Evolutionary conservation across 257 asterid species (phyloP).

Genomic region (Capsicum baccatum): DNA sequence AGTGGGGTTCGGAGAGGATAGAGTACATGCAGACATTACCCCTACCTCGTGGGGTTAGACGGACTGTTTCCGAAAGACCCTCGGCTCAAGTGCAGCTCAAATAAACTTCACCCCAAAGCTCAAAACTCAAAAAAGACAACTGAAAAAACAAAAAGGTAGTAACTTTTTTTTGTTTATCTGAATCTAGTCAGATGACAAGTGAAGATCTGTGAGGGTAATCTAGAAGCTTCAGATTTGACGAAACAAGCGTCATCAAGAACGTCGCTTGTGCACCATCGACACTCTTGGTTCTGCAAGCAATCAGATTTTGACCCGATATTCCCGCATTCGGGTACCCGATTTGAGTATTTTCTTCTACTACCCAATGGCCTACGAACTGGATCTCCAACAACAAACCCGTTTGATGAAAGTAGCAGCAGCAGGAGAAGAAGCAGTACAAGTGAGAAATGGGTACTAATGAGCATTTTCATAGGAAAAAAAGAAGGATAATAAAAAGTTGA

Average conservation of each 20-base stretch:
- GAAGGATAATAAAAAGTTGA: background rate
- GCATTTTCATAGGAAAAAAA: background rate
- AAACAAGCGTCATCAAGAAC: slow-evolving; percentile 48
- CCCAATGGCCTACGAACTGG: slow-evolving; percentile 29
- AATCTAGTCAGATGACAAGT: slow-evolving; percentile 32
- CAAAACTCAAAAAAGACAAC: background rate
- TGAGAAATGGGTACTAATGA: background rate
- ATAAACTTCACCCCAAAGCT: background rate
- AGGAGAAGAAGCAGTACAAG: slow-evolving; percentile 31
- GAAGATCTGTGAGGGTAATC: slow-evolving; percentile 49
- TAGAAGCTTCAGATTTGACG: slow-evolving; percentile 47
- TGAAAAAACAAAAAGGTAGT: background rate
- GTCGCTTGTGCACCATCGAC: slow-evolving; percentile 50
- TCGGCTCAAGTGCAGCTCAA: no score
- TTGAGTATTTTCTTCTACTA: background rate
- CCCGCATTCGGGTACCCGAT: slow-evolving; percentile 29
- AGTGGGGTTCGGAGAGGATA: no score
- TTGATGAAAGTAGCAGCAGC: background rate
- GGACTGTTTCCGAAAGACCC: no score
- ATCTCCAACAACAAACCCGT: slow-evolving; percentile 16
- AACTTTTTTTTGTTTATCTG: background rate
- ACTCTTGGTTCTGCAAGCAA: slow-evolving; percentile 31
- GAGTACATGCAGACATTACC: no score
- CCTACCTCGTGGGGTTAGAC: no score
- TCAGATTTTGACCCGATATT: slow-evolving; percentile 36